Percentiles rank a stretch among this genome's conserved stretches.
phyloP scores from a whole-genome alignment of 2,329 filamentous ascomycete genomes.

The Monosporascus sp. region DNA sequence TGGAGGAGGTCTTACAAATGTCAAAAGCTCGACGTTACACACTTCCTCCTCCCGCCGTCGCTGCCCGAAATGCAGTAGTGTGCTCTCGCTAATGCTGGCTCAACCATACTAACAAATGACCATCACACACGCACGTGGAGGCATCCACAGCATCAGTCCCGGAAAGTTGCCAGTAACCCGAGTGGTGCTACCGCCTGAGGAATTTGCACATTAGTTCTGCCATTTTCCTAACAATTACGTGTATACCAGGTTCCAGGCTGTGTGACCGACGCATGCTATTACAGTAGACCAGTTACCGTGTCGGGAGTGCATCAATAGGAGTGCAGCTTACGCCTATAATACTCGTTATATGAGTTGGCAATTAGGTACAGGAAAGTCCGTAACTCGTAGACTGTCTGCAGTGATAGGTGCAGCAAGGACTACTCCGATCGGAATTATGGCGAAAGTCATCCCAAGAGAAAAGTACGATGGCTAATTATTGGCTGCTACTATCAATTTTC shows the following conservation, averaged over 20 bases:
- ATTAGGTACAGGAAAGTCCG: no score
- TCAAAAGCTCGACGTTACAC: not conserved
- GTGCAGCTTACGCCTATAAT: no score
- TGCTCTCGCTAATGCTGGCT: not conserved
- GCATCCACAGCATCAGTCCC: not conserved
- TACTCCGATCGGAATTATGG: not conserved
- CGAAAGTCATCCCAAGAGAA: no score
- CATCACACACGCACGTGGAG: not conserved
- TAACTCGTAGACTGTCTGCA: not conserved
- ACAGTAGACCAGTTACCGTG: no score
- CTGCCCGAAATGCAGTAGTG: not conserved
- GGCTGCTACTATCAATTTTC: not conserved
- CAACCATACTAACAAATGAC: not conserved
- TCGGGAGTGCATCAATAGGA: no score
- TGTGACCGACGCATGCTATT: no score
- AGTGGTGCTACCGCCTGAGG: not conserved
- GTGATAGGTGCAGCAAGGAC: not conserved
- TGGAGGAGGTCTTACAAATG: no score
- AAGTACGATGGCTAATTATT: not conserved
- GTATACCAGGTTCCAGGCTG: not conserved
- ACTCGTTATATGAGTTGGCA: no score
- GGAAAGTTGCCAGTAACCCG: not conserved
- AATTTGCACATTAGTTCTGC: not conserved
- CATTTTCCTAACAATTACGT: no score
- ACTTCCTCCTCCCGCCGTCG: not conserved